Base-by-base conservation (phyloP, 768 basidiomycete genomes). In the Lactarius trivialis region DNA sequence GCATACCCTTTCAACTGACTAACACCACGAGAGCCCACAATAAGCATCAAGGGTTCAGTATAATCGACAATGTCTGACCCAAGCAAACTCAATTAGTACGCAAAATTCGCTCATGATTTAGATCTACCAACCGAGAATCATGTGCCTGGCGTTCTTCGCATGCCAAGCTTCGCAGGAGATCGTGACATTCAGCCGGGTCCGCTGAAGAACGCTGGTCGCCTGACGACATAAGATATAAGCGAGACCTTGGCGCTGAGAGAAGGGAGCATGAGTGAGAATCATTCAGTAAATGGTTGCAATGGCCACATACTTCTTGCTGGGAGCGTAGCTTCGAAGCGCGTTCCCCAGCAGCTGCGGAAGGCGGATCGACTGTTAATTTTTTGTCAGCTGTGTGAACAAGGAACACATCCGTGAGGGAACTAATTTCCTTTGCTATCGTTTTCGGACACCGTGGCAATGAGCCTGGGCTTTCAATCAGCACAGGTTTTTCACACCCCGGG, bases 131-230 rank as follows among this genome's bases (percentile, higher is more conserved):
- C 88, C 88, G 21, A 96, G 76, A 26, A 96, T 76, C 86, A 95
- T 94, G 70, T 94, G 92, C 26, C 92, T 76, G 1, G 88, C 80
- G 70, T 95, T 95, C 78, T 96, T 97, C n/a, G 95, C 93, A 67
- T 98, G 95, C 84, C 95, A 90, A 32, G 95, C 94, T 75, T 98
- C 94, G 73, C 96, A 98, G 4, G 85, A 79, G 41, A 98, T 84
- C 0, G 84, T 85, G 32, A 97, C 90, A 64, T 98, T 85, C 60
- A 98, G 77, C 61, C 81, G 83, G 0, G 97, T 99, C 26, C 97
- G 87, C 73, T 97, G 93, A 39, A 99, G 79, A 17, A 98, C 80
- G 14, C 88, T 82, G 1, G 90, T 95, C 4, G 87, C 92, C 75
- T 97, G 95, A 33, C 94, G 87, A 56, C 88, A 82, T 37, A 98